phyloP scores from a whole-genome alignment of 768 basidiomycete species.

The Tricholoma saponaceum region DNA sequence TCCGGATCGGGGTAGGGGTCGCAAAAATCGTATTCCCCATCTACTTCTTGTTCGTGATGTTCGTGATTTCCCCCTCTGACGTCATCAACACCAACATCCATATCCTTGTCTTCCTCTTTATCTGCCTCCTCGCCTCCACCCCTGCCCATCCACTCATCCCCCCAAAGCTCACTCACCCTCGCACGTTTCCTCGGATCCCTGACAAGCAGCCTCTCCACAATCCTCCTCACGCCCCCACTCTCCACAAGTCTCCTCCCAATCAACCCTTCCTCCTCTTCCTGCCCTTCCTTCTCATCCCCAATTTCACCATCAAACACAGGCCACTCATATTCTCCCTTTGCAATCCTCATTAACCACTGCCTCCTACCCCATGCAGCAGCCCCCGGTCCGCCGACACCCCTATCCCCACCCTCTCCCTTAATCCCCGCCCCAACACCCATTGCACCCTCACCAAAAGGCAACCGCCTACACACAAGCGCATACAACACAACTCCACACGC shows the following conservation, averaged over 20 bases:
- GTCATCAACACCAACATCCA: neutral
- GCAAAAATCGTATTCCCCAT: constrained; percentile 10
- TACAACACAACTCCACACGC: constrained; percentile 86
- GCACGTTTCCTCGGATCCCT: constrained; percentile 66
- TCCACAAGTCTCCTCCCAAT: constrained; percentile 32
- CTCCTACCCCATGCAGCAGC: constrained; percentile 38
- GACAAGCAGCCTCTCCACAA: constrained; percentile 63
- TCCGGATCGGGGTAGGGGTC: too few species aligned
- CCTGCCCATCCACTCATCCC: constrained; percentile 45
- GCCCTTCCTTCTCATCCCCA: neutral
- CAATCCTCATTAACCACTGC: constrained; percentile 73
- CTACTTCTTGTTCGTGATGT: neutral
- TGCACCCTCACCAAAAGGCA: constrained; percentile 70
- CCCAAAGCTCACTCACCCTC: constrained; percentile 61
- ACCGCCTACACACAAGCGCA: constrained; percentile 60
- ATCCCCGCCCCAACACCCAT: constrained; percentile 32
- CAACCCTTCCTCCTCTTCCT: constrained; percentile 25
- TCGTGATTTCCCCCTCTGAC: neutral
- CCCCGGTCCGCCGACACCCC: constrained; percentile 17
- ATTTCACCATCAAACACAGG: constrained; percentile 29
- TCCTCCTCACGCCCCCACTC: constrained; percentile 42
- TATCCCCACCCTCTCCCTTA: constrained; percentile 32
- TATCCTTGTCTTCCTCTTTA: constrained; percentile 8
- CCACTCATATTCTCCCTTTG: constrained; percentile 77
- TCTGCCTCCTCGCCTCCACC: constrained; percentile 21